Conservation (phyloP, 768 basidiomycete genomes). For the Podaxis mareebaensis region DNA sequence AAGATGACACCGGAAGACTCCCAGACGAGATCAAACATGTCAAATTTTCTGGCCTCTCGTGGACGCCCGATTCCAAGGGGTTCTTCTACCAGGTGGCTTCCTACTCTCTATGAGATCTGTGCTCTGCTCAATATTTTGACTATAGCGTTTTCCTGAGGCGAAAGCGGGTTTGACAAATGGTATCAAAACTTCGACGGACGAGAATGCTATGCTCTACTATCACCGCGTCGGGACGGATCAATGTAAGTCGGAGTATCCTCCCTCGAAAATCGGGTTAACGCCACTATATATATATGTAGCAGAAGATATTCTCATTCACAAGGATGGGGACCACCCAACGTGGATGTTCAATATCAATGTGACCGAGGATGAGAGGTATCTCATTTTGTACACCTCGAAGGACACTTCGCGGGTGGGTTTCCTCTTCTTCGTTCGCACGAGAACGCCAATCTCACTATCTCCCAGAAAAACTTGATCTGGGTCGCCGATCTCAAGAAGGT, state of each 20-base stretch:
- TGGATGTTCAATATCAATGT: conserved; percentile 62
- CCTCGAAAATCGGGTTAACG: conserved; percentile 24
- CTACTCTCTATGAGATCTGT: background rate
- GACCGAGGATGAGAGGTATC: conserved; percentile 68
- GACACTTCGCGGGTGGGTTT: conserved; percentile 63
- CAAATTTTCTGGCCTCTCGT: conserved; percentile 72
- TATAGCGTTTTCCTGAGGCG: conserved; percentile 58
- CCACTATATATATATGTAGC: conserved; percentile 29
- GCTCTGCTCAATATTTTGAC: conserved; percentile 1
- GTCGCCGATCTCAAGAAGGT: conserved; percentile 63
- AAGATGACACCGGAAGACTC: conserved; percentile 52
- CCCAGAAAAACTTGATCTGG: conserved; percentile 74
- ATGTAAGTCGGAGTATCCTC: conserved; percentile 37
- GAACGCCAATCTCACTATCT: conserved; percentile 4
- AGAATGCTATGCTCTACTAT: conserved; percentile 75
- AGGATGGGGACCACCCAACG: conserved; percentile 63
- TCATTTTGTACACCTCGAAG: conserved; percentile 51
- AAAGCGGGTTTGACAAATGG: conserved; percentile 43
- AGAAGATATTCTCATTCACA: conserved; percentile 66
- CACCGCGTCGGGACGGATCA: conserved; percentile 74
- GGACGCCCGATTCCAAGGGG: conserved; percentile 79
- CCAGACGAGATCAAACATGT: conserved; percentile 71
- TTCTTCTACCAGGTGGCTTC: conserved; percentile 74
- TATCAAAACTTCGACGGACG: conserved; percentile 61
- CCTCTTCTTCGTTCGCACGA: conserved; percentile 12